phyloP scores from a whole-genome alignment of 768 basidiomycete genomes.

The Russula vinacea region DNA sequence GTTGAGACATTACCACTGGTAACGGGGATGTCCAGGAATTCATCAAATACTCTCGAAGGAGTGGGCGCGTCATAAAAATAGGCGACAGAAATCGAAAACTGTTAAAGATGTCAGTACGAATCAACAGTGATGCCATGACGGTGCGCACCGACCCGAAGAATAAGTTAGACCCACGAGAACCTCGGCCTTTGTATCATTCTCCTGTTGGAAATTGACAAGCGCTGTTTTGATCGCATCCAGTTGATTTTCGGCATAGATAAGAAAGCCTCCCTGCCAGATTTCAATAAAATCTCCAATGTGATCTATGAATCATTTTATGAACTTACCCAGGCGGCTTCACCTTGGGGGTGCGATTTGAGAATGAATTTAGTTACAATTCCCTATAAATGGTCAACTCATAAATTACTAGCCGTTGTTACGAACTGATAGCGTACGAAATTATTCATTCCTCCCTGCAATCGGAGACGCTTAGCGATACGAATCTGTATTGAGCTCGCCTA shows the following conservation, averaged over 20 bases:
- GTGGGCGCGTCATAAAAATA: constrained; percentile 29
- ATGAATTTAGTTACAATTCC: no score
- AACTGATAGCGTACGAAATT: no score
- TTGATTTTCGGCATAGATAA: background rate
- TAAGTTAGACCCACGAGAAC: background rate
- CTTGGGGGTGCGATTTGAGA: no score
- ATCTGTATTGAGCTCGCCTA: background rate
- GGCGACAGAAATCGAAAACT: background rate
- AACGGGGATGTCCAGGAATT: constrained; percentile 25
- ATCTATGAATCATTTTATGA: background rate
- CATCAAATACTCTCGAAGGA: constrained; percentile 25
- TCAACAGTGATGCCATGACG: background rate
- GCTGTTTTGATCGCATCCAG: constrained; percentile 1
- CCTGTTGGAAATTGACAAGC: constrained; percentile 6
- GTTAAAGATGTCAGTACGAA: background rate
- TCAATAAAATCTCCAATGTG: background rate
- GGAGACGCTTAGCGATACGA: background rate
- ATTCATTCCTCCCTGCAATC: no score
- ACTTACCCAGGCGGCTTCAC: constrained; percentile 20
- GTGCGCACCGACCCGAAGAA: background rate
- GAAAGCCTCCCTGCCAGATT: background rate
- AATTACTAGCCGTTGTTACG: no score
- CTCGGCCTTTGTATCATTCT: constrained; percentile 8
- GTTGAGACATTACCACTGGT: background rate
- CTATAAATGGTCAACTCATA: no score